Conservation (phyloP, 176 grass and related monocot species). For the Bromus sterilis region DNA sequence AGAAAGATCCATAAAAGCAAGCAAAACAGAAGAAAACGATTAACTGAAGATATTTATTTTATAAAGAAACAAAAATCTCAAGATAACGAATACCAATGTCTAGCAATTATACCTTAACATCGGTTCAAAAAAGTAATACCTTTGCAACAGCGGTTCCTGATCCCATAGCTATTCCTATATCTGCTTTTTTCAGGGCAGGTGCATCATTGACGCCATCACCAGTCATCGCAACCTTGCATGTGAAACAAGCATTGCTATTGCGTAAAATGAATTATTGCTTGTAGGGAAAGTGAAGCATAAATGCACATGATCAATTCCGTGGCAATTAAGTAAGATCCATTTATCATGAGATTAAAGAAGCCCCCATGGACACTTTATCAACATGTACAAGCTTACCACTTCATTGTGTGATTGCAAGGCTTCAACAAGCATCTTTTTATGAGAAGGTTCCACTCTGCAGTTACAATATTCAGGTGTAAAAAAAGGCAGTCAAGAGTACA, state of each 20-base stretch:
- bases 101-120: background rate
- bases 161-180: conserved; percentile 99
- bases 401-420: conserved; percentile 93
- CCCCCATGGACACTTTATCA: background rate
- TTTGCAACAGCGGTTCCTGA: conserved; percentile 98
- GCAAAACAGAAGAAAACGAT: background rate
- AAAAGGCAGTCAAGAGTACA: conserved; percentile 14
- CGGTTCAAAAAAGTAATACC: conserved; percentile 29
- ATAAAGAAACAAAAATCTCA: too few species aligned
- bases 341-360: conserved; percentile 16
- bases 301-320: background rate
- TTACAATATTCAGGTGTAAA: conserved; percentile 16
- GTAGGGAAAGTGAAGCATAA: background rate
- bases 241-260: conserved; percentile 1
- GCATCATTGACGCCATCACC: conserved; percentile 99
- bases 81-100: background rate
- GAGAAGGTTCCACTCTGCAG: conserved; percentile 93
- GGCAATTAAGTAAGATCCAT: background rate
- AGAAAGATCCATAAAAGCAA: background rate
- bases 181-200: conserved; percentile 96
- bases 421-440: conserved; percentile 99
- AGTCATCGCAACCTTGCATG: conserved; percentile 94
- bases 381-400: conserved; percentile 66
- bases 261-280: conserved; percentile 3
- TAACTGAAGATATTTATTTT: background rate